Conservation (phyloP, 73 alveolate species). For the Halteria grandinella region DNA sequence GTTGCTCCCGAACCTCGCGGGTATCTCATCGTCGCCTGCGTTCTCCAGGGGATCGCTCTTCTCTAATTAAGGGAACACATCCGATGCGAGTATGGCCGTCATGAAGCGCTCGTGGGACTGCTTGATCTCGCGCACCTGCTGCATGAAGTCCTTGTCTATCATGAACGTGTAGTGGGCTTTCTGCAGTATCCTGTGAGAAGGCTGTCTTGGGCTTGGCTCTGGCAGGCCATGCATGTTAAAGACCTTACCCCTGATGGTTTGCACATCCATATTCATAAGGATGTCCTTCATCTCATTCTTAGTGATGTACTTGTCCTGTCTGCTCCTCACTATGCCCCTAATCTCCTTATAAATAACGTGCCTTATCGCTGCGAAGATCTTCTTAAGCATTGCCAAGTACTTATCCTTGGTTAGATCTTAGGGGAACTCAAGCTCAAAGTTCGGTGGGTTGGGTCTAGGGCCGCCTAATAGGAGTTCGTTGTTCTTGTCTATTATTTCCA, state of each 20-base stretch:
- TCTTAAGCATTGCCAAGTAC: slow-evolving; percentile 10
- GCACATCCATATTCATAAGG: slow-evolving; percentile 9
- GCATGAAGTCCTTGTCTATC: slow-evolving; percentile 43
- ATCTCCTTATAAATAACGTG: slow-evolving; percentile 22
- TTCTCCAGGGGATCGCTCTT: slow-evolving; percentile 7
- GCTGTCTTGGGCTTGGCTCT: background rate
- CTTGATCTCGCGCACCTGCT: slow-evolving; percentile 18
- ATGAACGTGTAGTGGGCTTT: slow-evolving; percentile 40
- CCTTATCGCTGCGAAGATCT: slow-evolving; percentile 42
- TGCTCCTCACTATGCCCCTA: background rate
- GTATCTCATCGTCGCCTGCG: slow-evolving; percentile 15
- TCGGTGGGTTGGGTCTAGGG: slow-evolving; percentile 38
- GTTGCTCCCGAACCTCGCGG: slow-evolving; percentile 17
- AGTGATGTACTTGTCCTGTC: background rate
- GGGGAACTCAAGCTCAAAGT: slow-evolving; percentile 44
- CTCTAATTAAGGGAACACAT: slow-evolving; percentile 43
- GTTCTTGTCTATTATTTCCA: slow-evolving; percentile 4
- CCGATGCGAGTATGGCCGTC: slow-evolving; percentile 31
- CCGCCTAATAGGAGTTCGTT: slow-evolving; percentile 33
- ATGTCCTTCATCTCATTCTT: slow-evolving; percentile 50
- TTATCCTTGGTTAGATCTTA: slow-evolving; percentile 34
- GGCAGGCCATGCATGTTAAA: slow-evolving; percentile 15
- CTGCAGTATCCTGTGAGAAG: slow-evolving; percentile 34
- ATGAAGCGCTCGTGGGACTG: slow-evolving; percentile 43
- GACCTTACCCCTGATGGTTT: slow-evolving; percentile 26